Evolutionary conservation across 352 stramenopile species (phyloP).

Genomic region (Phytophthora sp.): DNA sequence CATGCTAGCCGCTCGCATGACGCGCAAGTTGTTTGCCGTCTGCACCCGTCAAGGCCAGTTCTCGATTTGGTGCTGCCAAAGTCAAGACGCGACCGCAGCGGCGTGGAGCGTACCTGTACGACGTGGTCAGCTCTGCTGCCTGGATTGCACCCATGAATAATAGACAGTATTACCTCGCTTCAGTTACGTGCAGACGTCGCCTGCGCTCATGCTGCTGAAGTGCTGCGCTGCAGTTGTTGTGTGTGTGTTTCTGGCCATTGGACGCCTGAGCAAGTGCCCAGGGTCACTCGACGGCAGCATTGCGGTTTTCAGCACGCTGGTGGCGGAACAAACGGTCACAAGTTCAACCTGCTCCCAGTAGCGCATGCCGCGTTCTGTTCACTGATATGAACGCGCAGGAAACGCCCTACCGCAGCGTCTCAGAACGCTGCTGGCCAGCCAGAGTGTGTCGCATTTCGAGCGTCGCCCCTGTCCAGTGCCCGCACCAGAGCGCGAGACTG

Average conservation of each 20-base stretch:
- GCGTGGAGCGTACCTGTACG: too few relatives aligned
- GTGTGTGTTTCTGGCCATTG: background rate
- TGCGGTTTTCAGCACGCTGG: slow-evolving; percentile 6
- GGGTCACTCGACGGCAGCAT: too few relatives aligned
- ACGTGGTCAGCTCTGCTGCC: too few relatives aligned
- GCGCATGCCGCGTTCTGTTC: slow-evolving; percentile 18
- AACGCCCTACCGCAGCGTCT: slow-evolving; percentile 8
- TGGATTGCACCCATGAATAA: too few relatives aligned
- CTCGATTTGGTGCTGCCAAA: slow-evolving; percentile 1
- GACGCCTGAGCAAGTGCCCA: background rate
- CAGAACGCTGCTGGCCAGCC: slow-evolving; percentile 29
- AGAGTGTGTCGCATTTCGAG: slow-evolving; percentile 4
- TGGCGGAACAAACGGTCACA: slow-evolving; percentile 24
- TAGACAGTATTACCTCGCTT: too few relatives aligned
- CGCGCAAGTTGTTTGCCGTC: slow-evolving; percentile 4
- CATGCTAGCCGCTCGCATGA: background rate
- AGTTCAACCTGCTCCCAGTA: slow-evolving; percentile 19
- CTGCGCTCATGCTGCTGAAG: background rate
- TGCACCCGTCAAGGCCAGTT: background rate
- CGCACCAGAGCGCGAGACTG: background rate
- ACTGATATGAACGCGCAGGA: too few relatives aligned
- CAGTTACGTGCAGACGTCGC: too few relatives aligned
- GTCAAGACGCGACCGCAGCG: too few relatives aligned
- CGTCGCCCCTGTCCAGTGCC: background rate
- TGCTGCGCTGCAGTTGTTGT: background rate